Percentiles rank a stretch among this genome's conserved stretches.
phyloP scores from a whole-genome alignment of 306 rosid species.

The Vicia sativa region DNA sequence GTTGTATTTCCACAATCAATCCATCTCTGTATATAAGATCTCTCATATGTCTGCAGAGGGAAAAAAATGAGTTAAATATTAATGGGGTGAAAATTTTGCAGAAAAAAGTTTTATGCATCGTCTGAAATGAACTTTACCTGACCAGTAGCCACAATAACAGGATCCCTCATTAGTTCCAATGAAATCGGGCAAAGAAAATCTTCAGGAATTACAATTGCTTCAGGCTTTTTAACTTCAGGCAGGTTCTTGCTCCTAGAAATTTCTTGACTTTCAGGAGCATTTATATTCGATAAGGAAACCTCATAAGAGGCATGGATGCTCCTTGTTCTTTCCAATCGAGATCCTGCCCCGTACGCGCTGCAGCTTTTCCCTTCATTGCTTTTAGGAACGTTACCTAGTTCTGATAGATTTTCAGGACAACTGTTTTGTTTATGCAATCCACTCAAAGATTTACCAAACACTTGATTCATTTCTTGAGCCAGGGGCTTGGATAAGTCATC shows the following conservation, averaged over 20 bases:
- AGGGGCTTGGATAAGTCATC: slow-evolving; percentile 53
- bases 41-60: slow-evolving; percentile 80
- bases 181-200: slow-evolving; percentile 97
- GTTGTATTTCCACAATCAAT: slow-evolving; percentile 85
- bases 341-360: slow-evolving; percentile 41
- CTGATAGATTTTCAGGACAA: slow-evolving; percentile 49
- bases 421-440: slow-evolving; percentile 48
- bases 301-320: slow-evolving; percentile 50
- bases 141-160: slow-evolving; percentile 97
- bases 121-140: slow-evolving; percentile 63
- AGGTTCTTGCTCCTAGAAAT: slow-evolving; percentile 42
- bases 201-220: slow-evolving; percentile 69
- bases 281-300: slow-evolving; percentile 35
- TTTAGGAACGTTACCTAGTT: slow-evolving; percentile 41
- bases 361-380: slow-evolving; percentile 47
- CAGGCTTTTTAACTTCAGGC: slow-evolving; percentile 63
- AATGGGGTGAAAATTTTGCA: slow-evolving; percentile 16
- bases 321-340: slow-evolving; percentile 45
- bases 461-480: slow-evolving; percentile 50
- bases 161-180: slow-evolving; percentile 95
- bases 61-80: slow-evolving; percentile 4
- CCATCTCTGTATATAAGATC: slow-evolving; percentile 97
- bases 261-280: slow-evolving; percentile 49
- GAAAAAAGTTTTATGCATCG: slow-evolving; percentile 8
- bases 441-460: slow-evolving; percentile 47